Percentiles rank a stretch among this genome's conserved stretches.
These are phyloP conservation scores for Acacia concinna DNA, from an alignment of 331 rosid species.

Conservation along the genomic window DNA sequence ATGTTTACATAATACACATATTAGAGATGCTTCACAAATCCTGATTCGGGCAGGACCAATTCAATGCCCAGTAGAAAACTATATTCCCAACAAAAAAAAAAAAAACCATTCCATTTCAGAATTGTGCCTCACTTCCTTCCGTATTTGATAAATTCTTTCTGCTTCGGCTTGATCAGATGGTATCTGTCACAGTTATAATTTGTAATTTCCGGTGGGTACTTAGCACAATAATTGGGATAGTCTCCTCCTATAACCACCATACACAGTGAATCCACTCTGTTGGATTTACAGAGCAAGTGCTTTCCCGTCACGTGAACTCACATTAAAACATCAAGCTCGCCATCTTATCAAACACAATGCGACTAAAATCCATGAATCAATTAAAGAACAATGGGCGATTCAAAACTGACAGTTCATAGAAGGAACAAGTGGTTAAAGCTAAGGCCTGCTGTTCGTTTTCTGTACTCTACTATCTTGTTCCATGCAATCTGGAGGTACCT, in stretches of 20 bases:
- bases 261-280: background rate
- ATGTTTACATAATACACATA: background rate
- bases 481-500: background rate
- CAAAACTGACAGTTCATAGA: background rate
- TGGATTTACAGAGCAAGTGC: background rate
- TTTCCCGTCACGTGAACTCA: background rate
- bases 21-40: background rate
- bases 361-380: background rate
- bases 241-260: background rate
- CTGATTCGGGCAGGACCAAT: background rate
- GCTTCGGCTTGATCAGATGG: background rate
- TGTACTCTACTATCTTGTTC: background rate
- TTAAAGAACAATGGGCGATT: background rate
- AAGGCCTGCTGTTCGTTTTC: background rate
- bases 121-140: background rate
- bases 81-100: background rate
- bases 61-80: background rate
- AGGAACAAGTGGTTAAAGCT: background rate
- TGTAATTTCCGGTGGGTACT: background rate
- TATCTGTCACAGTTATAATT: background rate
- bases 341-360: background rate
- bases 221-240: background rate
- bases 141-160: background rate
- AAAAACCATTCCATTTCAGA: background rate
- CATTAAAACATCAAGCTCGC: background rate